phyloP scores from a whole-genome alignment of 2,329 filamentous ascomycete species.

The Amesomyces nigricolor region DNA sequence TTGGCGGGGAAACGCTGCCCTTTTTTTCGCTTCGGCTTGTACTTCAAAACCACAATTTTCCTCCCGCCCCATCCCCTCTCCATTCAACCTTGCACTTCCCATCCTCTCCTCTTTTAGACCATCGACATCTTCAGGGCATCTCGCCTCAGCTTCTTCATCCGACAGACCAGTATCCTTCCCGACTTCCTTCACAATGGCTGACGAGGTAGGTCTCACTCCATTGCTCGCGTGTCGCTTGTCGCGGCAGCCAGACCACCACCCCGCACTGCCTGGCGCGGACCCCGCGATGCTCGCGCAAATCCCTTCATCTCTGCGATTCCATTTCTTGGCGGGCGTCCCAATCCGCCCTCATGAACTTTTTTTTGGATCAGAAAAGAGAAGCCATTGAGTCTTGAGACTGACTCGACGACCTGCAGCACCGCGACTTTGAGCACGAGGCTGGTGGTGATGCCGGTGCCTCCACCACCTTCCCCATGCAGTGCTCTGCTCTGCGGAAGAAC shows the following conservation, averaged over 20 bases:
- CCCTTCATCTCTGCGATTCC: not conserved
- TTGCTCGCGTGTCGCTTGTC: constrained; percentile 23
- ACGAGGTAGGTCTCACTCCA: constrained; percentile 29
- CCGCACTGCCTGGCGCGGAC: constrained; percentile 38
- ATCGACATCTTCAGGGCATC: constrained; percentile 24
- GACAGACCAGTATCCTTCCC: constrained; percentile 27
- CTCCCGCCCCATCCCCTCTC: constrained; percentile 27
- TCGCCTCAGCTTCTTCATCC: constrained; percentile 31
- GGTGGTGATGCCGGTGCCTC: constrained; percentile 92
- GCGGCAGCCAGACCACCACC: constrained; percentile 37
- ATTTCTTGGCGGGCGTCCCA: not conserved
- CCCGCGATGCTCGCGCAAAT: constrained; percentile 22
- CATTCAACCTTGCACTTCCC: constrained; percentile 20
- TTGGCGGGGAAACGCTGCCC: constrained; percentile 23
- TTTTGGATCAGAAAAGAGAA: not conserved
- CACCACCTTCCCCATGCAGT: constrained; percentile 94
- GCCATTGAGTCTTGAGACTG: not conserved
- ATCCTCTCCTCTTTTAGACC: constrained; percentile 18
- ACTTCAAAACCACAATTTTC: constrained; percentile 29
- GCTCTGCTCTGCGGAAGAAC: constrained; percentile 99
- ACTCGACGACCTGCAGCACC: constrained; percentile 39
- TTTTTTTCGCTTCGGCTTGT: constrained; percentile 25
- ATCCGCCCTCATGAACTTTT: not conserved
- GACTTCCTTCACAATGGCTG: constrained; percentile 52
- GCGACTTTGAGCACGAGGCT: constrained; percentile 65